These are phyloP conservation scores for Meira nashicola DNA, from an alignment of 1,284 basidiomycete species.

Conservation along the genomic window DNA sequence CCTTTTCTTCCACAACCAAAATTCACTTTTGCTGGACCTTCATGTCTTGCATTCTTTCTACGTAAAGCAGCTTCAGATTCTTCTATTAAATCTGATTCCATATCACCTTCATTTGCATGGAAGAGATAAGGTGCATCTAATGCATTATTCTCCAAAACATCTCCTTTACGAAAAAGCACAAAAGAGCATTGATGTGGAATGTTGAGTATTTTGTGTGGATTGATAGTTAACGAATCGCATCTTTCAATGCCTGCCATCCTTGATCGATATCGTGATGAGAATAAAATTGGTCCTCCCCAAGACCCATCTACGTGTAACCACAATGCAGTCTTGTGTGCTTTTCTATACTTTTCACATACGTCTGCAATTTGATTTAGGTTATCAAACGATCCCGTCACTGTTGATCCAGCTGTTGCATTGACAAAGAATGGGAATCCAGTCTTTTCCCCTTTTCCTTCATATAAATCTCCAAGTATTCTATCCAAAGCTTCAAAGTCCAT, in stretches of 20 bases:
- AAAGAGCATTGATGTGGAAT: constrained; percentile 55
- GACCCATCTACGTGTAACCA: constrained; percentile 55
- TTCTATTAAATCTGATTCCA: constrained; percentile 8
- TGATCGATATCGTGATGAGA: constrained; percentile 30
- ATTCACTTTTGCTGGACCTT: constrained; percentile 30
- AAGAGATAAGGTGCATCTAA: constrained; percentile 55
- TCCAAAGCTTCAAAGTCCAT: constrained; percentile 39
- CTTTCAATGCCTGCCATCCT: constrained; percentile 44
- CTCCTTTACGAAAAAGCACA: constrained; percentile 49
- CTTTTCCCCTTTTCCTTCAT: not conserved
- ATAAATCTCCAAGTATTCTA: constrained; percentile 14
- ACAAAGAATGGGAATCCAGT: constrained; percentile 53
- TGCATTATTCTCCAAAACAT: constrained; percentile 50
- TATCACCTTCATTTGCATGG: constrained; percentile 25
- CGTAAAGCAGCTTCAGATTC: not conserved
- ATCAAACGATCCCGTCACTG: constrained; percentile 54
- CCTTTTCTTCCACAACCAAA: constrained; percentile 53
- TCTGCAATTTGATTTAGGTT: constrained; percentile 47
- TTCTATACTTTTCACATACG: constrained; percentile 31
- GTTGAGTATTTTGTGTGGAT: constrained; percentile 55
- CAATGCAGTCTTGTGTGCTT: not conserved
- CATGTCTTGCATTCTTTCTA: constrained; percentile 23
- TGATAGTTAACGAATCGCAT: constrained; percentile 54
- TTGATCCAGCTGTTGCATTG: constrained; percentile 55
- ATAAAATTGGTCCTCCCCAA: constrained; percentile 54